A percentile compares a stretch with the other conserved stretches of the same genome.
Evolutionary conservation across 768 basidiomycete genomes (phyloP).

Genomic region (Lactifluus echinatus): DNA sequence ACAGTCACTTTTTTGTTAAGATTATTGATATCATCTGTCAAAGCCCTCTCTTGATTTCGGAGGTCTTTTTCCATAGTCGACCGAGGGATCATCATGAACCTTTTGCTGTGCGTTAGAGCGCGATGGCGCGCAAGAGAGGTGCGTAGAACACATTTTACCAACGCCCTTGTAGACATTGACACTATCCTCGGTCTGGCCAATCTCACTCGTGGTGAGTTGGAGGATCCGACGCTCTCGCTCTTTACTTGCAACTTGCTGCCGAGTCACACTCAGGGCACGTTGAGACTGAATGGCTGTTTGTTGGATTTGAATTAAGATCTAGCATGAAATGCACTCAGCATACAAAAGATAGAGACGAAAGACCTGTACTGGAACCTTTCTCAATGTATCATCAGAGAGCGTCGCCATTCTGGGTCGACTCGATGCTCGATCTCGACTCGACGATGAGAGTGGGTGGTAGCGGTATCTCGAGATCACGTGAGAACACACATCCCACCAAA

Average conservation of each 20-base stretch:
- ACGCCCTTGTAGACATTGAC: slow-evolving; percentile 90
- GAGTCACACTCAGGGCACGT: slow-evolving; percentile 59
- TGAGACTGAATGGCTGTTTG: slow-evolving; percentile 84
- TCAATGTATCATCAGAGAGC: slow-evolving; percentile 62
- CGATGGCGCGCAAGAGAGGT: background rate
- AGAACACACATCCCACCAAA: slow-evolving; percentile 4
- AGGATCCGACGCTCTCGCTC: slow-evolving; percentile 86
- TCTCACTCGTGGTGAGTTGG: slow-evolving; percentile 82
- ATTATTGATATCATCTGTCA: slow-evolving; percentile 74
- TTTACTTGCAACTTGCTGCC: slow-evolving; percentile 70
- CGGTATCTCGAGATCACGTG: background rate
- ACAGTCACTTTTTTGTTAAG: slow-evolving; percentile 72
- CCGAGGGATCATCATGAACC: slow-evolving; percentile 87
- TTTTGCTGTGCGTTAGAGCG: slow-evolving; percentile 26
- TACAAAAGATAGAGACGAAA: background rate
- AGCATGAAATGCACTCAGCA: slow-evolving; percentile 11
- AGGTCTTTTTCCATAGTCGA: slow-evolving; percentile 70
- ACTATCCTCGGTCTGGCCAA: slow-evolving; percentile 57
- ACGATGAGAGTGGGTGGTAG: background rate
- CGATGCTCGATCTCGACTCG: no score
- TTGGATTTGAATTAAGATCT: slow-evolving; percentile 93
- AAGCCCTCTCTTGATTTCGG: slow-evolving; percentile 68
- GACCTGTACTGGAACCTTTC: slow-evolving; percentile 43
- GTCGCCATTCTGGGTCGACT: slow-evolving; percentile 27
- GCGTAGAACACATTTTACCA: slow-evolving; percentile 70